Evolutionary conservation across 441 rosid species (phyloP).

Genomic region (Bocquillonia castaneifolia): DNA sequence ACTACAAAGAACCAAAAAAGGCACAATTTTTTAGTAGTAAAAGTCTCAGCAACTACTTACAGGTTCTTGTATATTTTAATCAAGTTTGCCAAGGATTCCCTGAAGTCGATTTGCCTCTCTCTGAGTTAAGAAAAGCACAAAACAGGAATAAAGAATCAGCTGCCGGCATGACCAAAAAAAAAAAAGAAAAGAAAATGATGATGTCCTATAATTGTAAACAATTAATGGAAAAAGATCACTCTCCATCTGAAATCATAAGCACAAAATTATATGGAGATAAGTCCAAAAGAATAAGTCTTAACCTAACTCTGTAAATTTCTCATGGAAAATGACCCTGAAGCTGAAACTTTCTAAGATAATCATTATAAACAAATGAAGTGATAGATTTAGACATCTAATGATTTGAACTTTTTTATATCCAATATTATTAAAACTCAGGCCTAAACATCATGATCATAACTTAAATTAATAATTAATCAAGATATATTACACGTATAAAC

Average conservation of each 20-base stretch:
- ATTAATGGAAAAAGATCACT: conserved; percentile 12
- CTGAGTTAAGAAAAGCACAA: conserved; percentile 5
- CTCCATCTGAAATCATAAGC: conserved; percentile 19
- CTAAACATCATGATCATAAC: neutral
- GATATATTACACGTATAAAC: neutral
- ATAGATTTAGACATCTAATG: conserved; percentile 1
- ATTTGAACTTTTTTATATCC: neutral
- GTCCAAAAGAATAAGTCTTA: conserved; percentile 12
- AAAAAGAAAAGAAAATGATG: too few species aligned
- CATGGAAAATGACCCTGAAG: conserved; percentile 16
- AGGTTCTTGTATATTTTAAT: conserved; percentile 17
- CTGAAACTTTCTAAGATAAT: neutral
- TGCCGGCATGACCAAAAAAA: conserved; percentile 33
- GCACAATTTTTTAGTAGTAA: conserved; percentile 1
- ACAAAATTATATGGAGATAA: neutral
- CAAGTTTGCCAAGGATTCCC: conserved; percentile 20
- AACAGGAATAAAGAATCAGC: conserved; percentile 24
- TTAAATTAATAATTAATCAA: neutral
- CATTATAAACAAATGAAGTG: neutral
- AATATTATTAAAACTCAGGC: conserved; percentile 10
- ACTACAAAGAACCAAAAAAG: conserved; percentile 2
- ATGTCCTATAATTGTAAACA: too few species aligned
- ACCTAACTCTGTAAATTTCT: neutral
- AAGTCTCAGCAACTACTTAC: conserved; percentile 22
- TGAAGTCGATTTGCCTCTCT: conserved; percentile 25